phyloP scores from a whole-genome alignment of 345 rosid genomes.

The Gossypium ekmanianum region DNA sequence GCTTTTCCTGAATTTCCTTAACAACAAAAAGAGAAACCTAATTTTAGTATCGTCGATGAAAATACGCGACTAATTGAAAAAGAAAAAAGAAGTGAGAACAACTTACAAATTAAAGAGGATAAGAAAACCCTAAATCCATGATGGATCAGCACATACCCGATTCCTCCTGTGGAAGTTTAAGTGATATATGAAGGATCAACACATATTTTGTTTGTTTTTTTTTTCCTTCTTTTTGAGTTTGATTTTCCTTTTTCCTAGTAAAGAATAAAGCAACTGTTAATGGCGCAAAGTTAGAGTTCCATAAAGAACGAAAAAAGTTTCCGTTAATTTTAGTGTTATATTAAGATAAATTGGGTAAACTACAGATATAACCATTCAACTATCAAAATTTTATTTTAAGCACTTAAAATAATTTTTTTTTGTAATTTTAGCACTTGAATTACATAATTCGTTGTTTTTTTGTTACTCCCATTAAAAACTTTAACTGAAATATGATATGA shows the following conservation, averaged over 20 bases:
- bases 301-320: neutral
- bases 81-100: neutral
- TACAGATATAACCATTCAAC: too few species aligned
- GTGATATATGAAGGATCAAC: neutral
- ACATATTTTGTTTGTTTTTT: neutral
- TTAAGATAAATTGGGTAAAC: too few species aligned
- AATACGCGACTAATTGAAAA: neutral
- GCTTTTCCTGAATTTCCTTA: neutral
- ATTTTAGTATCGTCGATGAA: neutral
- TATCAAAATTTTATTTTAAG: too few species aligned
- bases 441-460: too few species aligned
- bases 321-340: neutral
- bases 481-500: too few species aligned
- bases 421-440: too few species aligned
- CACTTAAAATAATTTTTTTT: rapidly evolving
- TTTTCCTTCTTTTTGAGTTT: neutral
- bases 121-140: conserved; percentile 36
- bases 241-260: neutral
- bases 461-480: too few species aligned
- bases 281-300: neutral
- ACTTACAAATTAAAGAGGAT: conserved; percentile 41
- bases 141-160: conserved; percentile 14
- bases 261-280: neutral
- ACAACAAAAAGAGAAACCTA: conserved; percentile 2
- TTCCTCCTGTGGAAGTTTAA: neutral